These are phyloP conservation scores for Teratosphaeria viscida DNA, from an alignment of 2,329 filamentous ascomycete species.

Conservation along the genomic window DNA sequence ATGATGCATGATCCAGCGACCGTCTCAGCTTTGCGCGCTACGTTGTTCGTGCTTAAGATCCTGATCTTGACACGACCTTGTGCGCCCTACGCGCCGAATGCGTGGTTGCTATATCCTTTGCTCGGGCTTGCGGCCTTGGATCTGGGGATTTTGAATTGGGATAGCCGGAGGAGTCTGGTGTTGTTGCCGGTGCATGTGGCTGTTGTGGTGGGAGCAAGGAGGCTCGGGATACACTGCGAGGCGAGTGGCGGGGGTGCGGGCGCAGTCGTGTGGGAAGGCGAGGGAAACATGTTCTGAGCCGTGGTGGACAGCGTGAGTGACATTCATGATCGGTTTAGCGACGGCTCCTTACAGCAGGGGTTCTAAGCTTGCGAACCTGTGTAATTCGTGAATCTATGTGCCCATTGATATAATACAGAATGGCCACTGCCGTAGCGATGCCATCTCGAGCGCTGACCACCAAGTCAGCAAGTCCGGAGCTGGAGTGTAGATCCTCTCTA, in stretches of 20 bases:
- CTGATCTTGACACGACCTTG: slow-evolving; percentile 56
- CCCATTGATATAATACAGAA: background rate
- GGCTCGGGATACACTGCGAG: background rate
- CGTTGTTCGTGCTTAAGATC: slow-evolving; percentile 60
- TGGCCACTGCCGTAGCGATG: background rate
- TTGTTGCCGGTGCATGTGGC: slow-evolving; percentile 39
- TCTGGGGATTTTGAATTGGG: slow-evolving; percentile 29
- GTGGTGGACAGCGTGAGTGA: background rate
- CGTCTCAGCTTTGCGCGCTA: slow-evolving; percentile 38
- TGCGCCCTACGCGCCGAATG: slow-evolving; percentile 57
- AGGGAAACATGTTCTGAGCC: background rate
- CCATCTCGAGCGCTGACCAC: background rate
- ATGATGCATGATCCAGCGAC: slow-evolving; percentile 25
- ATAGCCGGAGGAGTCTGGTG: slow-evolving; percentile 28
- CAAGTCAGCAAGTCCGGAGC: background rate
- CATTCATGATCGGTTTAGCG: background rate
- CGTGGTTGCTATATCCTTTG: slow-evolving; percentile 56
- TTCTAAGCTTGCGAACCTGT: background rate
- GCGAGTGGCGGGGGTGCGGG: background rate
- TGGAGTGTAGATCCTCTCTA: background rate
- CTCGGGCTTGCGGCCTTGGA: slow-evolving; percentile 60
- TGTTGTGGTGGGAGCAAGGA: slow-evolving; percentile 27
- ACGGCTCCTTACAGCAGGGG: background rate
- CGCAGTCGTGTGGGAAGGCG: background rate
- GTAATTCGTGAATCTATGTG: background rate